Evolutionary conservation across 495 filamentous ascomycete genomes (phyloP).

Genomic region (Podospora pseudocomata): DNA sequence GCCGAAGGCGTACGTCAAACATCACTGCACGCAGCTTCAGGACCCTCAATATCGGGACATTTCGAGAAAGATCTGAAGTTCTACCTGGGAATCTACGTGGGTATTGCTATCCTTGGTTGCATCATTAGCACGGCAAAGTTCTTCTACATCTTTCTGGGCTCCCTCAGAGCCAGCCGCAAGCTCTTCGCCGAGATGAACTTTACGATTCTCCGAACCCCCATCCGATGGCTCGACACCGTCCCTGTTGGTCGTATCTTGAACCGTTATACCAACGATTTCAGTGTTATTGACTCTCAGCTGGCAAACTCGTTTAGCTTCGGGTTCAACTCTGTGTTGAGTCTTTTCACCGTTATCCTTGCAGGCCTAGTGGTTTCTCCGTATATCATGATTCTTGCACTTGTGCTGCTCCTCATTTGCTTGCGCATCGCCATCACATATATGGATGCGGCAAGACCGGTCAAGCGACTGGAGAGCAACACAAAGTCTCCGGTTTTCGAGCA

Average conservation of each 20-base stretch:
- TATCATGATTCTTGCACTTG: constrained; percentile 54
- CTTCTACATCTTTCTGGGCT: constrained; percentile 54
- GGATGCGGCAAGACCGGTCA: constrained; percentile 67
- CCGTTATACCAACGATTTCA: constrained; percentile 76
- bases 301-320: constrained; percentile 57
- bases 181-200: constrained; percentile 64
- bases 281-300: constrained; percentile 62
- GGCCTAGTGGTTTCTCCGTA: constrained; percentile 60
- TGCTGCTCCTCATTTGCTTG: constrained; percentile 54
- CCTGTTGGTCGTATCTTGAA: constrained; percentile 76
- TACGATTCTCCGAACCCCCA: constrained; percentile 63
- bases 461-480: constrained; percentile 68
- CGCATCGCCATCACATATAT: constrained; percentile 60
- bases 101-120: constrained; percentile 54
- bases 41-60: constrained; percentile 20
- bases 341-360: constrained; percentile 58
- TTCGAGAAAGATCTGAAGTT: constrained; percentile 43
- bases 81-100: constrained; percentile 67
- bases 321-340: constrained; percentile 46
- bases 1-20: constrained; percentile 39
- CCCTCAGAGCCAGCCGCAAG: constrained; percentile 58
- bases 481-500: constrained; percentile 77
- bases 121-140: constrained; percentile 56
- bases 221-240: constrained; percentile 78
- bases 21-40: constrained; percentile 29